Conservation (phyloP, 2,329 filamentous ascomycete genomes). For the Penicillium glabrum region DNA sequence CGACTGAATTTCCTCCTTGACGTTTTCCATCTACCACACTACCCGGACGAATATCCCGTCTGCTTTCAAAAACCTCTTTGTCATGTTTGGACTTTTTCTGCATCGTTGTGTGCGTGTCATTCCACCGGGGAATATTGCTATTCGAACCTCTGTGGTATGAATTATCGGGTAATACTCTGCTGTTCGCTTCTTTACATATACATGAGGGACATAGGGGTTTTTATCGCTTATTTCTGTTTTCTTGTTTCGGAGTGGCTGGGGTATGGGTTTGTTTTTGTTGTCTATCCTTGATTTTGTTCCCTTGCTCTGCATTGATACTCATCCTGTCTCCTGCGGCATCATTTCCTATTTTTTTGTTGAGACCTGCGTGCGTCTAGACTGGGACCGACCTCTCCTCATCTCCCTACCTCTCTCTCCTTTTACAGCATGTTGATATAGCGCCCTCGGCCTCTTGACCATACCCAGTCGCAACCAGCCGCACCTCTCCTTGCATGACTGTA, state of each 20-base stretch:
- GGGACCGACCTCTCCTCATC: slow-evolving; percentile 20
- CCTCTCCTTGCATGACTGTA: slow-evolving; percentile 37
- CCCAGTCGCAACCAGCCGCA: slow-evolving; percentile 17
- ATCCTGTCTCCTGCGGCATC: slow-evolving; percentile 20
- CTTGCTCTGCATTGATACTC: slow-evolving; percentile 27
- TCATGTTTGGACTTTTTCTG: slow-evolving; percentile 23
- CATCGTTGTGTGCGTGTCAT: slow-evolving; percentile 20
- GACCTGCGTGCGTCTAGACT: slow-evolving; percentile 25
- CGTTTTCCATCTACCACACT: slow-evolving; percentile 9
- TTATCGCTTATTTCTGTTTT: slow-evolving; percentile 24
- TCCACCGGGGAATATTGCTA: slow-evolving; percentile 13
- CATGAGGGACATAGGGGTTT: slow-evolving; percentile 39
- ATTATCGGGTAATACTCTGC: slow-evolving; percentile 31
- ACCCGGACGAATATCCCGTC: slow-evolving; percentile 11
- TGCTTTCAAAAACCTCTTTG: slow-evolving; percentile 3
- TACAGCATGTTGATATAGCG: slow-evolving; percentile 22
- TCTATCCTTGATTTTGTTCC: slow-evolving; percentile 11
- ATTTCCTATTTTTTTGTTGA: slow-evolving; percentile 24
- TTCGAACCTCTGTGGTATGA: slow-evolving; percentile 3
- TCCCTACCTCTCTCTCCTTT: slow-evolving; percentile 15
- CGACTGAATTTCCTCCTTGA: slow-evolving; percentile 15
- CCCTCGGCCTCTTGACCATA: background rate
- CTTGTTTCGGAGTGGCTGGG: slow-evolving; percentile 28
- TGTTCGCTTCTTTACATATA: slow-evolving; percentile 41
- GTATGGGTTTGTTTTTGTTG: slow-evolving; percentile 22